These are phyloP conservation scores for Pulicaria dysenterica DNA, from an alignment of 129 eudicot species.

Conservation along the genomic window DNA sequence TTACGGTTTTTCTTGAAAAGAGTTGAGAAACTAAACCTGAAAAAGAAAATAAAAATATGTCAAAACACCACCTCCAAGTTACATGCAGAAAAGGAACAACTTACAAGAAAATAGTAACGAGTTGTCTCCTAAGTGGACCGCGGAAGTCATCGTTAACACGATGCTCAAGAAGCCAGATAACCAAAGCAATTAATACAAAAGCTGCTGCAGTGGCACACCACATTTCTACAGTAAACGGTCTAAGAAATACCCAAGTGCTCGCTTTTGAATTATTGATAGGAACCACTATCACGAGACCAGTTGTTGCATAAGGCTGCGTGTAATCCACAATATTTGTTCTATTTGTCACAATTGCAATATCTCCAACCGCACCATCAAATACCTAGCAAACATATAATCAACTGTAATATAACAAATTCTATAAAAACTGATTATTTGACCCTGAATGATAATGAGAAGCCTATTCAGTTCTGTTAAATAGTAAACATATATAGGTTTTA, in stretches of 20 bases:
- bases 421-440: not conserved
- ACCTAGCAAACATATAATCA: constrained; percentile 37
- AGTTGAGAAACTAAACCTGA: constrained; percentile 88
- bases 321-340: constrained; percentile 77
- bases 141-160: constrained; percentile 78
- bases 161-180: constrained; percentile 83
- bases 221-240: constrained; percentile 62
- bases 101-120: constrained; percentile 64
- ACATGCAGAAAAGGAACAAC: constrained; percentile 18
- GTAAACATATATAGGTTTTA: too few relatives aligned
- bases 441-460: too few relatives aligned
- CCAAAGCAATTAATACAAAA: constrained; percentile 63
- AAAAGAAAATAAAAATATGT: constrained; percentile 19
- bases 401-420: not conserved
- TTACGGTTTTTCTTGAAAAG: constrained; percentile 69
- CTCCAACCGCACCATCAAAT: constrained; percentile 88
- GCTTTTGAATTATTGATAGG: constrained; percentile 50
- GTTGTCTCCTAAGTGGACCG: constrained; percentile 70
- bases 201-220: constrained; percentile 65
- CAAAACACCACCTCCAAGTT: not conserved
- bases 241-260: constrained; percentile 68
- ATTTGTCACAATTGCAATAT: constrained; percentile 71
- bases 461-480: too few relatives aligned
- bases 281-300: constrained; percentile 78
- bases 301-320: constrained; percentile 73